These are phyloP conservation scores for Zygosaccharomyces siamensis DNA, from an alignment of 805 yeast genomes.

Conservation along the genomic window DNA sequence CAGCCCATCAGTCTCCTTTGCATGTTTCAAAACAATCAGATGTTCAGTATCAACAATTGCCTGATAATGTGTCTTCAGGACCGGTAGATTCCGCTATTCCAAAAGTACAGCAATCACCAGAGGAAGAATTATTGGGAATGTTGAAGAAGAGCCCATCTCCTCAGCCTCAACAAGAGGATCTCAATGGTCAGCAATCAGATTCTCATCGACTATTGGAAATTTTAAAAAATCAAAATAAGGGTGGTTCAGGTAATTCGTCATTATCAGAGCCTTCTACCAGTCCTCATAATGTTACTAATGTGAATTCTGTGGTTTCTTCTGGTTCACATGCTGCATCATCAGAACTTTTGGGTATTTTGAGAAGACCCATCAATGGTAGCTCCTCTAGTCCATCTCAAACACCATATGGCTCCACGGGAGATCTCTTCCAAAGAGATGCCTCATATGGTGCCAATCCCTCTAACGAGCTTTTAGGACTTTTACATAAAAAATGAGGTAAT, in stretches of 20 bases:
- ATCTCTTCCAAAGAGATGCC: constrained; percentile 2
- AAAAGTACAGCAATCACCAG: constrained; percentile 9
- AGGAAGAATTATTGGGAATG: constrained; percentile 14
- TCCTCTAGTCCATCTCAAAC: neutral
- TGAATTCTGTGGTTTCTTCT: neutral
- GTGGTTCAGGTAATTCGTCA: neutral
- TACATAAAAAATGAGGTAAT: constrained; percentile 16
- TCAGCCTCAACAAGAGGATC: neutral
- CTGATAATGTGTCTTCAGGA: neutral
- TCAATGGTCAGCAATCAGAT: neutral
- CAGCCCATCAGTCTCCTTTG: neutral
- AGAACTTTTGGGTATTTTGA: constrained; percentile 21
- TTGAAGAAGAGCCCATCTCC: constrained; percentile 5
- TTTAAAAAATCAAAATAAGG: constrained; percentile 5
- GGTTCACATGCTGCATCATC: constrained; percentile 15
- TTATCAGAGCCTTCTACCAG: neutral
- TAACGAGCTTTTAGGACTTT: constrained; percentile 25
- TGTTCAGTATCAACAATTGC: neutral
- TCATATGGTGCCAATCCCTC: constrained; percentile 14
- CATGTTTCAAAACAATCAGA: neutral
- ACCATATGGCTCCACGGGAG: neutral
- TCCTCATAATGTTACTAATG: neutral
- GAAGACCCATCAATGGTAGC: constrained; percentile 11
- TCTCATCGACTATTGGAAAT: constrained; percentile 10
- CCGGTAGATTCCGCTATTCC: neutral